Conservation (phyloP, 805 yeast species). For the Cyberlindnera nakhonratchasimensis region DNA sequence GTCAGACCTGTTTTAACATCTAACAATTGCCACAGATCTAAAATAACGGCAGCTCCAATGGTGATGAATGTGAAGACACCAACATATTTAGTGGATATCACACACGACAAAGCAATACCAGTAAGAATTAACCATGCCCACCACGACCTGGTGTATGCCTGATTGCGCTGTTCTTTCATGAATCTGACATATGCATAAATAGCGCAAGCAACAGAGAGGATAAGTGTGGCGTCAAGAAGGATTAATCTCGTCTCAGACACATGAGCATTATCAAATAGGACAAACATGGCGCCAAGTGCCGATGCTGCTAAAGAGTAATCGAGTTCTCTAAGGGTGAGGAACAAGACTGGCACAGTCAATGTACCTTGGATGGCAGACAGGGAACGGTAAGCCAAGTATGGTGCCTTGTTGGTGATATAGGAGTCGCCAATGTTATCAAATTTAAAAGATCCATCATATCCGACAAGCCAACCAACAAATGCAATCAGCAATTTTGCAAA, state of each 20-base stretch:
- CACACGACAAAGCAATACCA: conserved; percentile 84
- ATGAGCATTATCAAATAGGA: conserved; percentile 87
- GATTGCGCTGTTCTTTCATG: conserved; percentile 57
- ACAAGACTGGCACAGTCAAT: conserved; percentile 78
- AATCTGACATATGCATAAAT: conserved; percentile 77
- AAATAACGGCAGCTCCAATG: conserved; percentile 79
- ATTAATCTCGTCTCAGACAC: conserved; percentile 88
- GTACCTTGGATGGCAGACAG: conserved; percentile 80
- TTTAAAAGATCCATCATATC: conserved; percentile 89
- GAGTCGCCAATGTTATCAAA: conserved; percentile 86
- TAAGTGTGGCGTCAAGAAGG: conserved; percentile 84
- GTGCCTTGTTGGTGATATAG: conserved; percentile 75
- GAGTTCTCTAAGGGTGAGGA: conserved; percentile 80
- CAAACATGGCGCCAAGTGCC: conserved; percentile 68
- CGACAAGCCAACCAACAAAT: conserved; percentile 80
- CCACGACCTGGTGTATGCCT: conserved; percentile 73
- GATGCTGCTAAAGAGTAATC: conserved; percentile 78
- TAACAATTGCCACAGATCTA: conserved; percentile 85
- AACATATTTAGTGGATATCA: conserved; percentile 92
- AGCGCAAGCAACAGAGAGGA: conserved; percentile 78
- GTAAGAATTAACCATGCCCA: conserved; percentile 83
- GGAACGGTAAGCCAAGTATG: conserved; percentile 79
- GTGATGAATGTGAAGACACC: conserved; percentile 90
- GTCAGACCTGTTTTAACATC: conserved; percentile 68
- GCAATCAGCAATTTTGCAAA: conserved; percentile 94